A percentile compares a stretch with the other conserved stretches of the same genome.
These are phyloP conservation scores for Bryoerythrophyllum caledonicum DNA, from an alignment of 225 moss, liverwort and hornwort species.

Conservation along the genomic window DNA sequence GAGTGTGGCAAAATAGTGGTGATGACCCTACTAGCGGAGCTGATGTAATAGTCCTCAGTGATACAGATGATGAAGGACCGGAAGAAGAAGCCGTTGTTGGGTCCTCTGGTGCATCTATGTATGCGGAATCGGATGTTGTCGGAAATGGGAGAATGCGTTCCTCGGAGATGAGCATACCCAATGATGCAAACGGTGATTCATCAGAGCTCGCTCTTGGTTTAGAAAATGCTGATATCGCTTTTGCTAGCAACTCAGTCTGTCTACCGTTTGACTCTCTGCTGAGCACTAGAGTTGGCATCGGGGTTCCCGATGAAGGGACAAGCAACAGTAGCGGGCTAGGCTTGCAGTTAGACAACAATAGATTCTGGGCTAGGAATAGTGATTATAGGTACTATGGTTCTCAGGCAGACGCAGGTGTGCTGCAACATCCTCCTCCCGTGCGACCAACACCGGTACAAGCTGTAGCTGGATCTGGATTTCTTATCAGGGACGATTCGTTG, in stretches of 20 bases:
- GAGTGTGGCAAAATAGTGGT: conserved; percentile 42
- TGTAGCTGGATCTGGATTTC: conserved; percentile 57
- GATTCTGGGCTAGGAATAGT: conserved; percentile 59
- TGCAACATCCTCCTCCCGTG: conserved; percentile 70
- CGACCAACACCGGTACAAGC: conserved; percentile 91
- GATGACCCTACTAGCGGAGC: conserved; percentile 51
- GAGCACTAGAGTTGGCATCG: conserved; percentile 40
- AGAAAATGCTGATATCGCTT: conserved; percentile 57
- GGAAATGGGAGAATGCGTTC: conserved; percentile 50
- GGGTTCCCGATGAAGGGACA: conserved; percentile 48
- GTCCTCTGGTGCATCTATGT: conserved; percentile 68
- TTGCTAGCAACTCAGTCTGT: conserved; percentile 49
- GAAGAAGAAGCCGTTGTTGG: conserved; percentile 68
- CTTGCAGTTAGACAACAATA: conserved; percentile 54
- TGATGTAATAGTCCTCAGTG: conserved; percentile 73
- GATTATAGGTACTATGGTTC: conserved; percentile 53
- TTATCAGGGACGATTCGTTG: conserved; percentile 62
- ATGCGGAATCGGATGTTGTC: conserved; percentile 59
- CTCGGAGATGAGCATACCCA: conserved; percentile 45
- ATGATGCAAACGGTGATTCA: conserved; percentile 56
- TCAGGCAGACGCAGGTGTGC: conserved; percentile 43
- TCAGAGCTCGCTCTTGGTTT: conserved; percentile 59
- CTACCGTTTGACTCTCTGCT: conserved; percentile 49
- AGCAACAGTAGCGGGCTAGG: conserved; percentile 54
- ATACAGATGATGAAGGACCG: conserved; percentile 86